phyloP scores from a whole-genome alignment of 106 monocot genomes.

The Triglochin maritima region DNA sequence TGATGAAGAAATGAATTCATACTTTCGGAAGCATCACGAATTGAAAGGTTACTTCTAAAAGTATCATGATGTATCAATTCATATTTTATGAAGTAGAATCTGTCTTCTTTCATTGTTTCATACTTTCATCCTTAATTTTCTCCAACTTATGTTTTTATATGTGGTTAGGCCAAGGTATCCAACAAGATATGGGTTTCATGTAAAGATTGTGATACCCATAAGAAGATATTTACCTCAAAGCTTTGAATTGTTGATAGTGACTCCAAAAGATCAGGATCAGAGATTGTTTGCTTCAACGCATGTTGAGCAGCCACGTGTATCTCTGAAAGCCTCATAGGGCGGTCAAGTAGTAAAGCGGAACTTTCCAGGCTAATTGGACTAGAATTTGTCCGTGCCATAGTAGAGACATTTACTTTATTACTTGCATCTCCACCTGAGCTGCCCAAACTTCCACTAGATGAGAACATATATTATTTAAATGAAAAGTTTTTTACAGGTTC shows the following conservation, averaged over 20 bases:
- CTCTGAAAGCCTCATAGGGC: constrained; percentile 91
- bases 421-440: constrained; percentile 72
- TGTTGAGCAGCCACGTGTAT: constrained; percentile 85
- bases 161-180: no score
- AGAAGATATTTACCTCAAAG: constrained; percentile 55
- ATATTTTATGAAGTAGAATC: no score
- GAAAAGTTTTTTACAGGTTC: not conserved
- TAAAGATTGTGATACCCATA: not conserved
- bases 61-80: no score
- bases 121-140: no score
- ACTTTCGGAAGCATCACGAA: no score
- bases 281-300: constrained; percentile 63
- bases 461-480: constrained; percentile 3
- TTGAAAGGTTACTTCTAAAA: no score
- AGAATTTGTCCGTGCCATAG: constrained; percentile 57
- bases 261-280: constrained; percentile 62
- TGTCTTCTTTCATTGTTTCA: no score
- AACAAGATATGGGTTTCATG: not conserved
- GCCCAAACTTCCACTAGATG: constrained; percentile 30
- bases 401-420: constrained; percentile 30
- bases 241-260: constrained; percentile 65
- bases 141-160: no score
- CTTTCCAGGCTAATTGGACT: constrained; percentile 50
- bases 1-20: not conserved
- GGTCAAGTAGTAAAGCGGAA: constrained; percentile 43